Conservation (phyloP, 1,284 basidiomycete species). For the Cystobasidium slooffiae region DNA sequence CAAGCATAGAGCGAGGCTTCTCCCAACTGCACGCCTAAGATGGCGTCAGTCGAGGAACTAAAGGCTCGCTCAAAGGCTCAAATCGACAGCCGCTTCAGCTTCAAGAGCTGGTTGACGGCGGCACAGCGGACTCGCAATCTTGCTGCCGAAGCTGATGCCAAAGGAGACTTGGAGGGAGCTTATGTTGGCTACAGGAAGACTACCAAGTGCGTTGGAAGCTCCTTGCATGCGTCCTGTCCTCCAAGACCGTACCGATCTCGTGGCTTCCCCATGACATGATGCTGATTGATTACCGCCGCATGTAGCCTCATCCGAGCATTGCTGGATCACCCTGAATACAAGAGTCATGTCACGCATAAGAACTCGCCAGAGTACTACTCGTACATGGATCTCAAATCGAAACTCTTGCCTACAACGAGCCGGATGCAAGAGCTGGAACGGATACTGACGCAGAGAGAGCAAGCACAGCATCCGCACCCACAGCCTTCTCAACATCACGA, state of each 20-base stretch:
- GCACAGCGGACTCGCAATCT: conserved; percentile 44
- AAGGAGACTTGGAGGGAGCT: conserved; percentile 43
- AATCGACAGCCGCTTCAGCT: conserved; percentile 31
- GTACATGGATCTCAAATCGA: conserved; percentile 39
- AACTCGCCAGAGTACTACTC: conserved; percentile 44
- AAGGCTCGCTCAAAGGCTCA: conserved; percentile 34
- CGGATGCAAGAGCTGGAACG: conserved; percentile 35
- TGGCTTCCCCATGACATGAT: not conserved
- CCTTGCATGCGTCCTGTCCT: not conserved
- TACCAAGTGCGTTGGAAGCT: conserved; percentile 46
- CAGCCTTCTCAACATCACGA: too few relatives aligned
- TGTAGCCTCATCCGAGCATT: conserved; percentile 44
- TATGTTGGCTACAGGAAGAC: conserved; percentile 46
- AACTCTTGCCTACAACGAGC: conserved; percentile 14
- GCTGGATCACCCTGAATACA: conserved; percentile 44
- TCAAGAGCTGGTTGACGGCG: conserved; percentile 46
- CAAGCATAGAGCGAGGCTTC: not conserved
- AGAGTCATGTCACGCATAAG: conserved; percentile 18
- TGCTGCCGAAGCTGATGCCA: conserved; percentile 27
- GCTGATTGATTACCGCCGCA: not conserved
- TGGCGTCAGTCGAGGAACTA: conserved; percentile 31
- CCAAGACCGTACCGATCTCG: not conserved
- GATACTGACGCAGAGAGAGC: conserved; percentile 19
- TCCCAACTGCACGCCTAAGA: conserved; percentile 13
- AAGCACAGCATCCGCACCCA: not conserved